These are phyloP conservation scores for Podospora comata DNA, from an alignment of 495 filamentous ascomycete genomes.

Conservation along the genomic window DNA sequence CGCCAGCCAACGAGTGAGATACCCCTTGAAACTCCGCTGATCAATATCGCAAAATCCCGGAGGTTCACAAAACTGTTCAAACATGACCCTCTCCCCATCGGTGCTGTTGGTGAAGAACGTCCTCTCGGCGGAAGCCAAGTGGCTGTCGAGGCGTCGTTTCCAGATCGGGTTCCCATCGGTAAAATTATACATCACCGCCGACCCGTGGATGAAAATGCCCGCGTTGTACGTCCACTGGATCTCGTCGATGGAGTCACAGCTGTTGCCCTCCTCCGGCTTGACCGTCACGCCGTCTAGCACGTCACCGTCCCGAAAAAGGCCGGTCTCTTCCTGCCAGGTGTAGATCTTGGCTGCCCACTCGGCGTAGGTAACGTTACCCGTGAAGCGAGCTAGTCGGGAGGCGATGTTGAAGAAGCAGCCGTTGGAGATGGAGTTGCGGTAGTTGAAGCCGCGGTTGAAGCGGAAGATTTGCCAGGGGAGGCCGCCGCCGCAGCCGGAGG, in stretches of 20 bases:
- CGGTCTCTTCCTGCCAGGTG: conserved; percentile 62
- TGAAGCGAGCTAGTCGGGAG: conserved; percentile 70
- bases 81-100: conserved; percentile 51
- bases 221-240: conserved; percentile 77
- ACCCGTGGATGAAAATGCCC: conserved; percentile 68
- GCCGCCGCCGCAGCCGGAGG: conserved; percentile 65
- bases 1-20: conserved; percentile 67
- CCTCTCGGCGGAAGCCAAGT: conserved; percentile 51
- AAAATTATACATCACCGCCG: conserved; percentile 74
- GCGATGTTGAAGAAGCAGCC: conserved; percentile 80
- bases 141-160: conserved; percentile 54
- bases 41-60: conserved; percentile 64
- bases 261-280: conserved; percentile 26
- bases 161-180: conserved; percentile 54
- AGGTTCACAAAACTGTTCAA: conserved; percentile 69
- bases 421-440: conserved; percentile 78
- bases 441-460: conserved; percentile 76
- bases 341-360: conserved; percentile 70
- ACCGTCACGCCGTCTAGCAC: conserved; percentile 67
- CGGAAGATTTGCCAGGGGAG: conserved; percentile 82
- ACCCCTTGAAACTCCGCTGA: conserved; percentile 72
- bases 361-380: conserved; percentile 70
- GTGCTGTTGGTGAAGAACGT: conserved; percentile 52
- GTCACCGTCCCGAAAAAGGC: conserved; percentile 58
- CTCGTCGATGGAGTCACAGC: conserved; percentile 59